Evolutionary conservation across 2,329 filamentous ascomycete genomes (phyloP), one percentile per base, ranked within the genome.

Genomic region (Shiraia bambusicola): DNA sequence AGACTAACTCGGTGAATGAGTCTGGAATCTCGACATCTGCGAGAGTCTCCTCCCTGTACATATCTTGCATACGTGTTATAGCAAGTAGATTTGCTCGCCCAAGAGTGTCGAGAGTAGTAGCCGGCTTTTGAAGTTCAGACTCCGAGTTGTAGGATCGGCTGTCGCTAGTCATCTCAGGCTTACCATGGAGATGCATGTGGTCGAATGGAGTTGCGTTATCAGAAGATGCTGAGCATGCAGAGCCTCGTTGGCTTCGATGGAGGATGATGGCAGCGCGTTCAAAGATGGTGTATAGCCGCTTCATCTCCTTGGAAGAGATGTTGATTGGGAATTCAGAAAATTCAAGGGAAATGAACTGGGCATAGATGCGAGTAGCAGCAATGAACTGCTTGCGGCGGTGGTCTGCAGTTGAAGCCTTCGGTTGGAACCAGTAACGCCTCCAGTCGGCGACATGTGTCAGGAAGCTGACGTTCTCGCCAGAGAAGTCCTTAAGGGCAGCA

Each of bases 241-340:
- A 56, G 16, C 45, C 43, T 11, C 54, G 55, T 12, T 42, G 42
- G 14, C 45, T 54, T 14, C 58, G 47, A 25, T 56, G 50, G 0
- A 66, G 51, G 5, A 50, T 26, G 1, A 35, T 42, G 6, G 63
- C 62, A 1, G 59, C 43, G 6, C 26, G 30, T 31, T 56, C 55
- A 26, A 67, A 67, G 7, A 67, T 38, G 2, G 43, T 28, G 25
- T 65, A 50, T 1, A 67, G 50, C 3, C 47, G 49, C 22, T 61
- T 61, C 50, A 58, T 60, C 37, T 61, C 55, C 27, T 43, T 51
- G 11, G 56, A 61, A 11, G 54, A 61, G 9, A 67, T 61, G 40
- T 67, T 67, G 49, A 67, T 61, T 4, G 64, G 62, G 27, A 67
- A 66, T 17, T 67, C 63, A 2, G 65, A 62, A 29, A 57, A 59